A percentile compares a stretch with the other conserved stretches of the same genome.
Evolutionary conservation across 2,329 filamentous ascomycete genomes (phyloP).

Genomic region (Claviceps sp.): DNA sequence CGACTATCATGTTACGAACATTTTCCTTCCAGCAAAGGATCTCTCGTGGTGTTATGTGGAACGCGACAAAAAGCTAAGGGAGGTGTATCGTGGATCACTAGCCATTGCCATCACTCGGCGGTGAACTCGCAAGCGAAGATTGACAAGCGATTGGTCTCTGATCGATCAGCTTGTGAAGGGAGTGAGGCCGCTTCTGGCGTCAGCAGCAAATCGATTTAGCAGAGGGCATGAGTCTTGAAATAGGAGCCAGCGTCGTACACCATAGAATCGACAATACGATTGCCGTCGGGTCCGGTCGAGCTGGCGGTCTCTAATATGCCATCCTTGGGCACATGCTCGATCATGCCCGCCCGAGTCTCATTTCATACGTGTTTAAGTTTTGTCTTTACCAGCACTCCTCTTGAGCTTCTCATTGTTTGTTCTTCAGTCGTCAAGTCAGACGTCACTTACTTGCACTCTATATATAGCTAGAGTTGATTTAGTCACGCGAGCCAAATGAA

Average conservation of each 20-base stretch:
- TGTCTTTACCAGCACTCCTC: slow-evolving; percentile 23
- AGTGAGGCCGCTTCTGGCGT: slow-evolving; percentile 7
- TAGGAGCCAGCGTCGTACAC: not conserved
- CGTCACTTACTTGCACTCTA: slow-evolving; percentile 19
- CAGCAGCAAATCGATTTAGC: not conserved
- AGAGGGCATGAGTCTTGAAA: not conserved
- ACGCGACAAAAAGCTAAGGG: slow-evolving; percentile 11
- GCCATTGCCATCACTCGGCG: slow-evolving; percentile 8
- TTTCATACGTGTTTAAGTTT: slow-evolving; percentile 18
- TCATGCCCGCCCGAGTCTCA: slow-evolving; percentile 7
- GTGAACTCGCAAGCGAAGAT: slow-evolving; percentile 7
- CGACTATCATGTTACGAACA: slow-evolving; percentile 16
- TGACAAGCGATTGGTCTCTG: slow-evolving; percentile 8
- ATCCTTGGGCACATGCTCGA: not conserved
- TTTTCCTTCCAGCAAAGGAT: slow-evolving; percentile 9
- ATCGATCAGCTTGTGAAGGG: slow-evolving; percentile 8
- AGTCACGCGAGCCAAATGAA: slow-evolving; percentile 9
- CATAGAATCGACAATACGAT: not conserved
- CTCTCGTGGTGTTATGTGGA: slow-evolving; percentile 17
- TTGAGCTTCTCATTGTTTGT: slow-evolving; percentile 22
- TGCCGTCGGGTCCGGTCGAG: not conserved
- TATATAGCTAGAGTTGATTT: slow-evolving; percentile 18
- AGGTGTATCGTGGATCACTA: slow-evolving; percentile 11
- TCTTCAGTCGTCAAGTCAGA: slow-evolving; percentile 25
- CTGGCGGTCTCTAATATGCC: not conserved